phyloP scores from a whole-genome alignment of 495 filamentous ascomycete genomes.

The Xylaria longipes region DNA sequence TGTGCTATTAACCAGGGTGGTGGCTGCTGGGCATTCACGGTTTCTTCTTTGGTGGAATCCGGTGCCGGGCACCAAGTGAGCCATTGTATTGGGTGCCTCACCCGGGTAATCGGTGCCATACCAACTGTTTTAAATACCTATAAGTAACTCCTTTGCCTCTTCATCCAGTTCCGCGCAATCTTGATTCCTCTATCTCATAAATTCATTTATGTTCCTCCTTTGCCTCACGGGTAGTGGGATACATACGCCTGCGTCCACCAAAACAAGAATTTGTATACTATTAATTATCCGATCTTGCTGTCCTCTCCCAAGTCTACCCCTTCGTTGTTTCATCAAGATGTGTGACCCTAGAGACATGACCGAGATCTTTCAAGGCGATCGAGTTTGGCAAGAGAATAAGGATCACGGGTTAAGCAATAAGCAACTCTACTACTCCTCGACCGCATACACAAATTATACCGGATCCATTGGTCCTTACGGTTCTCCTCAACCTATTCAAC shows the following conservation, averaged over 20 bases:
- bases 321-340: neutral
- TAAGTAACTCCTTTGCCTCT: neutral
- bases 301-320: neutral
- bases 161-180: neutral
- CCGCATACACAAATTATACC: neutral
- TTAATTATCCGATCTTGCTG: neutral
- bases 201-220: neutral
- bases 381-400: neutral
- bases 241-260: neutral
- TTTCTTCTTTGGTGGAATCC: neutral
- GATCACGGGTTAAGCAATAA: neutral
- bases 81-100: neutral
- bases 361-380: neutral
- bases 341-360: neutral
- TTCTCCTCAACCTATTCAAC: neutral
- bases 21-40: neutral
- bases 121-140: neutral
- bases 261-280: neutral
- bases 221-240: too few species aligned
- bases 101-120: neutral
- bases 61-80: neutral
- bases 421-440: neutral
- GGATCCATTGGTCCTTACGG: neutral
- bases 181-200: neutral
- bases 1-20: neutral